Percentiles rank a stretch among this genome's conserved stretches.
These are phyloP conservation scores for Rhypophila decipiens DNA, from an alignment of 495 filamentous ascomycete species.

Conservation along the genomic window DNA sequence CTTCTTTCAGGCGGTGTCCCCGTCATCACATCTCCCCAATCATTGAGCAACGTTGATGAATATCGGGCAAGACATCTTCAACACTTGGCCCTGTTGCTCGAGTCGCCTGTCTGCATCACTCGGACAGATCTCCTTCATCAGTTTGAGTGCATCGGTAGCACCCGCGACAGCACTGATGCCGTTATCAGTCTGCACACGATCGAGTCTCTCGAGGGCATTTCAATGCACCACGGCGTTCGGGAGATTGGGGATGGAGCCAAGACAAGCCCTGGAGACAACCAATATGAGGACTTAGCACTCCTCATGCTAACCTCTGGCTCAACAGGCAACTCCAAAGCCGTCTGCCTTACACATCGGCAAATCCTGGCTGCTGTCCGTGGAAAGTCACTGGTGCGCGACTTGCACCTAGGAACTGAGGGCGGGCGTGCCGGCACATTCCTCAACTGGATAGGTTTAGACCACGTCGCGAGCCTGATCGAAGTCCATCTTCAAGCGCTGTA, in stretches of 20 bases:
- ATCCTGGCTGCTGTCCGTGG: constrained; percentile 40
- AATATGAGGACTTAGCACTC: constrained; percentile 11
- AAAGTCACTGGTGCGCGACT: constrained; percentile 23
- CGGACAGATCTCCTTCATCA: background rate
- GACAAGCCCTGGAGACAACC: constrained; percentile 2
- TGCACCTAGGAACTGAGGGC: no score
- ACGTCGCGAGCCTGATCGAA: constrained; percentile 47
- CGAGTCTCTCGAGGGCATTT: background rate
- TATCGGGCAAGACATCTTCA: constrained; percentile 29
- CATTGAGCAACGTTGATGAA: constrained; percentile 26
- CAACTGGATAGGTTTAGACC: constrained; percentile 49
- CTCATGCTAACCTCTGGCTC: constrained; percentile 56
- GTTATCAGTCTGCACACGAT: background rate
- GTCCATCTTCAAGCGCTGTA: constrained; percentile 43
- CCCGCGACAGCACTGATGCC: background rate
- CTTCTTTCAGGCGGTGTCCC: constrained; percentile 34
- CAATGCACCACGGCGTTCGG: background rate
- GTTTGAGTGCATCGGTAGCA: no score
- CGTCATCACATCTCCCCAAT: constrained; percentile 31
- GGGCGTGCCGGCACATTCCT: constrained; percentile 30
- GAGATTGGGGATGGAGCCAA: background rate
- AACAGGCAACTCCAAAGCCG: constrained; percentile 51
- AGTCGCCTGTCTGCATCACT: constrained; percentile 8
- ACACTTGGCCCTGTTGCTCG: background rate
- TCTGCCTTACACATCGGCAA: constrained; percentile 39